Evolutionary conservation across 768 basidiomycete species (phyloP).

Genomic region (Tylopilus plumbeoviolaceoides): DNA sequence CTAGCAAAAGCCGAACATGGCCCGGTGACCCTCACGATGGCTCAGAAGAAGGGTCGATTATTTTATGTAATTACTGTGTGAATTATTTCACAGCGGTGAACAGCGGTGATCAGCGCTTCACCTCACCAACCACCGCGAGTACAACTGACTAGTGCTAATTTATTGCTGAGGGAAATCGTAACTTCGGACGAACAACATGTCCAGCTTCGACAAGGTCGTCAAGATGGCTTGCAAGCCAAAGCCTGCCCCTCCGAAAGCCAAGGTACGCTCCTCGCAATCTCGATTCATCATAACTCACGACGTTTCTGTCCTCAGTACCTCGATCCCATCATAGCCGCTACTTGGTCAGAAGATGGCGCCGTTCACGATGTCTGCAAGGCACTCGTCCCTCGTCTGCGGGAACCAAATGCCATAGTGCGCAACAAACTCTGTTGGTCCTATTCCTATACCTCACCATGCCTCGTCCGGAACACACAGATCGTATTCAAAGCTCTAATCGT

Average conservation of each 20-base stretch:
- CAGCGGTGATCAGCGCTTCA: too few relatives aligned
- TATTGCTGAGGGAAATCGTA: constrained; percentile 1
- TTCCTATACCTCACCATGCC: neutral
- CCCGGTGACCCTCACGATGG: too few relatives aligned
- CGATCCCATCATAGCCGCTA: constrained; percentile 93
- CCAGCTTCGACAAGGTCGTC: constrained; percentile 87
- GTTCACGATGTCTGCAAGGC: constrained; percentile 92
- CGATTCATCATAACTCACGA: neutral
- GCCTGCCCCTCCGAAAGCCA: constrained; percentile 90
- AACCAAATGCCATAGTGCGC: constrained; percentile 87
- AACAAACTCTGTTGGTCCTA: neutral
- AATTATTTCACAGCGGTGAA: neutral
- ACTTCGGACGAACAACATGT: constrained; percentile 39
- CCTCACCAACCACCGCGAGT: too few relatives aligned
- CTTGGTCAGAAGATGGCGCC: constrained; percentile 94
- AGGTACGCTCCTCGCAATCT: constrained; percentile 46
- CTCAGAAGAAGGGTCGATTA: too few relatives aligned
- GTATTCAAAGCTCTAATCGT: constrained; percentile 98
- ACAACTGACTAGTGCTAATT: too few relatives aligned
- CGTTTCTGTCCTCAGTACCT: constrained; percentile 61
- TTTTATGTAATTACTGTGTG: neutral
- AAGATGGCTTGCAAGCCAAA: constrained; percentile 98
- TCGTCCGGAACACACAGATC: constrained; percentile 46
- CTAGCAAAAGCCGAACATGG: constrained; percentile 3
- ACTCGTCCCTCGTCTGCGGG: constrained; percentile 76